Conservation (phyloP, 257 asterid genomes). For the Ophiorrhiza pumila region DNA sequence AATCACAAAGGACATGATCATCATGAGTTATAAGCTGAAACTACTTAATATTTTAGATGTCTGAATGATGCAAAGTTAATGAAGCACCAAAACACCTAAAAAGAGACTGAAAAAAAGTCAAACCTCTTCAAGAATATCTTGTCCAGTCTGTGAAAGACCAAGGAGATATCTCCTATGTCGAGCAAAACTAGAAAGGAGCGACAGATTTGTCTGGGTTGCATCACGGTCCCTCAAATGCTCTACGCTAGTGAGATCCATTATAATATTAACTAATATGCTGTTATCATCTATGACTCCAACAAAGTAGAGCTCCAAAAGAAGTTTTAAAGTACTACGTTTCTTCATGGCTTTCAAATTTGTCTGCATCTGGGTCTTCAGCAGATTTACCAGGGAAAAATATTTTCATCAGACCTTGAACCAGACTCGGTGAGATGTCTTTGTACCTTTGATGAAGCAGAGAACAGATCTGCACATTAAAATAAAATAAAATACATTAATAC, state of each 20-base stretch:
- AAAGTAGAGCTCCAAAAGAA: constrained; percentile 89
- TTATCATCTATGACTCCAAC: constrained; percentile 90
- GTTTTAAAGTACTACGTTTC: constrained; percentile 95
- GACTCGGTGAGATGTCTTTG: constrained; percentile 84
- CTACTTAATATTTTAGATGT: neutral
- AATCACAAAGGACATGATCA: neutral
- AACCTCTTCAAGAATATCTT: constrained; percentile 89
- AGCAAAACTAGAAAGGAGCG: constrained; percentile 96
- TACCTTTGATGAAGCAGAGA: constrained; percentile 98
- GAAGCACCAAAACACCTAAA: neutral
- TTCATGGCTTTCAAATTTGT: constrained; percentile 91
- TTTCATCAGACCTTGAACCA: constrained; percentile 92
- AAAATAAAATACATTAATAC: neutral
- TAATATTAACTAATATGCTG: constrained; percentile 63
- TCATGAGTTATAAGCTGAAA: neutral
- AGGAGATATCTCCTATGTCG: constrained; percentile 93
- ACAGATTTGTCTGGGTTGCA: constrained; percentile 89
- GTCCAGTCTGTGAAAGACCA: constrained; percentile 76
- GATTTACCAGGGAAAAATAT: constrained; percentile 75
- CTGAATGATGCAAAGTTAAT: neutral
- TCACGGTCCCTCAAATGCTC: constrained; percentile 97
- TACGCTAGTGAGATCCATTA: constrained; percentile 79
- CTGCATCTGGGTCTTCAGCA: constrained; percentile 73
- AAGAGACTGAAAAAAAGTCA: constrained; percentile 9
- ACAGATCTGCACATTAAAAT: constrained; percentile 64